Evolutionary conservation across 1,284 basidiomycete species (phyloP).

Genomic region (Golubevia sp.): DNA sequence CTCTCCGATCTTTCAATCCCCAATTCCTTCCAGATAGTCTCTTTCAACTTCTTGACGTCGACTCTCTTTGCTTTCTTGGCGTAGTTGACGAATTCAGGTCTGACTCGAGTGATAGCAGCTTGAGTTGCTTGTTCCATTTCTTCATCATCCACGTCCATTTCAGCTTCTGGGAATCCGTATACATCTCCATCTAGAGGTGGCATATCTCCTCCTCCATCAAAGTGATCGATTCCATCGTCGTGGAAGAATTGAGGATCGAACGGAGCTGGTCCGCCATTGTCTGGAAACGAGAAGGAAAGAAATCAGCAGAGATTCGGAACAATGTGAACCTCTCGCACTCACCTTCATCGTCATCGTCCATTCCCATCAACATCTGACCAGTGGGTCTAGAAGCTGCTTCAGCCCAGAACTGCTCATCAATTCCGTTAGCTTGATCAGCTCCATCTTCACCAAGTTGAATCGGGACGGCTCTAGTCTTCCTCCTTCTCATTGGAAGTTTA

Average conservation of each 20-base stretch:
- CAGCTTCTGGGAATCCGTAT: conserved; percentile 9
- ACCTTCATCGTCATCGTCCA: conserved; percentile 67
- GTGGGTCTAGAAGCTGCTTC: conserved; percentile 82
- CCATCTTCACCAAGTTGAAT: conserved; percentile 33
- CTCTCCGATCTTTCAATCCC: conserved; percentile 46
- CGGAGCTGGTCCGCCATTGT: conserved; percentile 65
- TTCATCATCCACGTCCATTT: conserved; percentile 15
- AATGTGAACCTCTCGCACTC: conserved; percentile 1
- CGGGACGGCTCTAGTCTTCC: no score
- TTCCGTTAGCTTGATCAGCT: conserved; percentile 72
- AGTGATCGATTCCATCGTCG: conserved; percentile 84
- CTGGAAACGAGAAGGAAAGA: neutral
- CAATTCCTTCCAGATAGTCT: conserved; percentile 93
- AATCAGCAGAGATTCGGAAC: no score
- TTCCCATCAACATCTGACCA: conserved; percentile 63
- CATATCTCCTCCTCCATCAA: conserved; percentile 69
- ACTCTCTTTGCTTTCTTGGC: conserved; percentile 95
- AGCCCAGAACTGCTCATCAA: conserved; percentile 94
- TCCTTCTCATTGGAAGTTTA: no score
- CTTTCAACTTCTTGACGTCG: conserved; percentile 94
- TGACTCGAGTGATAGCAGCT: conserved; percentile 64
- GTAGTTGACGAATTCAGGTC: conserved; percentile 90
- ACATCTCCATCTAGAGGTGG: conserved; percentile 64
- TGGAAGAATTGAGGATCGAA: conserved; percentile 98
- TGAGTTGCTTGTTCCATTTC: neutral